These are phyloP conservation scores for Torulaspora delbrueckii DNA, from an alignment of 805 yeast species.

Conservation along the genomic window DNA sequence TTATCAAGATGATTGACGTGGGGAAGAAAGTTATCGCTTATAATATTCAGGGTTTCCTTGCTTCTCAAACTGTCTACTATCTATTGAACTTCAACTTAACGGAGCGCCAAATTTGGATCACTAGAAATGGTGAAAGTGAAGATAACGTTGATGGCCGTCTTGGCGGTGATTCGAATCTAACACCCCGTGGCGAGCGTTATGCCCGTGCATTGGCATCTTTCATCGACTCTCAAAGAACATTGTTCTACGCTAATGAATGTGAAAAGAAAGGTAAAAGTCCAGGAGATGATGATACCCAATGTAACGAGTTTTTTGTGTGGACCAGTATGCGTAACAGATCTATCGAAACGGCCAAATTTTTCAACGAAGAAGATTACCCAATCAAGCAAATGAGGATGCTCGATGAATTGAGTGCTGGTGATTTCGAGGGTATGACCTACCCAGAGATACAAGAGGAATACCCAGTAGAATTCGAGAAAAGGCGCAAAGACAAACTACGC, in stretches of 20 bases:
- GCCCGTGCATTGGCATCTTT: constrained; percentile 69
- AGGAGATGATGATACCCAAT: constrained; percentile 35
- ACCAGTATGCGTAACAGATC: constrained; percentile 81
- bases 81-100: constrained; percentile 80
- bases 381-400: constrained; percentile 88
- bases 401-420: constrained; percentile 91
- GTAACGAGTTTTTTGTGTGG: constrained; percentile 85
- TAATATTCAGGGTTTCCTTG: constrained; percentile 80
- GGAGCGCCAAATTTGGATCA: constrained; percentile 89
- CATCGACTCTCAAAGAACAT: constrained; percentile 62
- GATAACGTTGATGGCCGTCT: constrained; percentile 82
- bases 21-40: constrained; percentile 92
- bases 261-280: constrained; percentile 26
- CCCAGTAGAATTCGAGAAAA: constrained; percentile 75
- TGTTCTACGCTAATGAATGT: constrained; percentile 61
- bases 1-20: constrained; percentile 92
- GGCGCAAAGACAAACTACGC: constrained; percentile 70
- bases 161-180: constrained; percentile 85
- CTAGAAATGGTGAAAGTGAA: constrained; percentile 89
- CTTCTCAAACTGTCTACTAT: constrained; percentile 90
- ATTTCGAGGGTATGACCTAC: constrained; percentile 88
- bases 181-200: constrained; percentile 72
- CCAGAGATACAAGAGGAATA: constrained; percentile 66
- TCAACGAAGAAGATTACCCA: constrained; percentile 69
- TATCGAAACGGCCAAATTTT: constrained; percentile 68